Evolutionary conservation across 495 filamentous ascomycete genomes (phyloP).

Genomic region (Penicillium macrosclerotiorum): DNA sequence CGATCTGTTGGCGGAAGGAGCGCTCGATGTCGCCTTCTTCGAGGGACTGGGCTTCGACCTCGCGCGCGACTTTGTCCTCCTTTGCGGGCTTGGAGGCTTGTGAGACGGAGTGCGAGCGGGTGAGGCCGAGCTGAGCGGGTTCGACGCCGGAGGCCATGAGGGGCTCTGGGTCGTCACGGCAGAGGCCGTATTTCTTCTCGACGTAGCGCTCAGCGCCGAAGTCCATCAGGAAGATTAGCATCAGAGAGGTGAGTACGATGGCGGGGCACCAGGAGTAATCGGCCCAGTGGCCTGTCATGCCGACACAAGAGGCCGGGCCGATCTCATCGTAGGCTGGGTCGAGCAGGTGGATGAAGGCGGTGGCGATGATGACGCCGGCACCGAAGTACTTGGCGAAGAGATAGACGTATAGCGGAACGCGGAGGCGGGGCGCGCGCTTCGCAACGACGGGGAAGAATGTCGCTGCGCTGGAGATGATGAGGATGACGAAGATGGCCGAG

Average conservation of each 20-base stretch:
- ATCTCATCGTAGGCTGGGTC: constrained; percentile 55
- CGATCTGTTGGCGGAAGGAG: constrained; percentile 38
- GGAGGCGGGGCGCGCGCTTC: constrained; percentile 50
- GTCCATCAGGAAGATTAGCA: constrained; percentile 42
- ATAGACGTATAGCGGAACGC: constrained; percentile 64
- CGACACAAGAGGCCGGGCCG: constrained; percentile 51
- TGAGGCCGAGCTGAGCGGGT: neutral
- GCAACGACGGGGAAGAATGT: constrained; percentile 68
- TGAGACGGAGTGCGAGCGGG: neutral
- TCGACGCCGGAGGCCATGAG: constrained; percentile 19
- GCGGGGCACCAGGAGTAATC: constrained; percentile 44
- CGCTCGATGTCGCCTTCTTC: constrained; percentile 12
- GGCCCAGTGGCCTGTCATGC: constrained; percentile 51
- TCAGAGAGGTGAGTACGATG: constrained; percentile 34
- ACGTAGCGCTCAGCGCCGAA: constrained; percentile 52
- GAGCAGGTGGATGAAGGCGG: constrained; percentile 61
- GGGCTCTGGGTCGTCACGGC: constrained; percentile 33
- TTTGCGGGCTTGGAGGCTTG: neutral
- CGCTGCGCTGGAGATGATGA: constrained; percentile 36
- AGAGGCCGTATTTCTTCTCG: constrained; percentile 47
- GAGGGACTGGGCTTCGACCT: constrained; percentile 13
- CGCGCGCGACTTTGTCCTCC: constrained; percentile 12
- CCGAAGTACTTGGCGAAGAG: constrained; percentile 75
- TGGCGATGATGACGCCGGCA: constrained; percentile 68
- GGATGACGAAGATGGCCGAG: constrained; percentile 46